phyloP scores from a whole-genome alignment of 23 red algal genomes.

The Agarophyton chilense region DNA sequence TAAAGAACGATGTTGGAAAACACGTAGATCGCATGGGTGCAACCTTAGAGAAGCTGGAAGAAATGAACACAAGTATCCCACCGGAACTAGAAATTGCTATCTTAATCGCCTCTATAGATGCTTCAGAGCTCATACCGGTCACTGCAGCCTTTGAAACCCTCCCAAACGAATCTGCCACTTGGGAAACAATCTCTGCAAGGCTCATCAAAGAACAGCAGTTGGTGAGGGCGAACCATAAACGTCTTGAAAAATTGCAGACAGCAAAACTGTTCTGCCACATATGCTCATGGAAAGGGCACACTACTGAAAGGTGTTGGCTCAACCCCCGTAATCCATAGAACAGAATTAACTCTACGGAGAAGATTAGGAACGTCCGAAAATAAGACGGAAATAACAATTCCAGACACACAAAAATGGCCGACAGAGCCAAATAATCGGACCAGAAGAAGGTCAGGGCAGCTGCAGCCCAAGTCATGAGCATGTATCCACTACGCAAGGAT shows the following conservation, averaged over 20 bases:
- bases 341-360: too few species aligned
- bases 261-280: neutral
- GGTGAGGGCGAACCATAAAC: neutral
- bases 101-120: slow-evolving; percentile 25
- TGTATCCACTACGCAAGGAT: neutral
- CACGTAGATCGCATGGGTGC: slow-evolving; percentile 3
- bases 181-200: neutral
- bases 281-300: neutral
- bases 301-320: slow-evolving; percentile 12
- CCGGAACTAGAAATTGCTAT: neutral
- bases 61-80: slow-evolving; percentile 15
- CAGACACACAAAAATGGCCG: too few species aligned
- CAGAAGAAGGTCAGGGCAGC: too few species aligned
- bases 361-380: too few species aligned
- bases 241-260: neutral
- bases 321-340: slow-evolving; percentile 37
- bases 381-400: too few species aligned
- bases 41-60: slow-evolving; percentile 1
- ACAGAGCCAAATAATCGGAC: too few species aligned
- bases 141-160: slow-evolving; percentile 32
- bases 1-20: neutral
- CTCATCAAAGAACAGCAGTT: slow-evolving; percentile 5
- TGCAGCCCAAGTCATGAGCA: neutral
- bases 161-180: neutral
- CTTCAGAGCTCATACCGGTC: neutral